Conservation (phyloP, 1,284 basidiomycete genomes). For the Ceratobasidium sp. region DNA sequence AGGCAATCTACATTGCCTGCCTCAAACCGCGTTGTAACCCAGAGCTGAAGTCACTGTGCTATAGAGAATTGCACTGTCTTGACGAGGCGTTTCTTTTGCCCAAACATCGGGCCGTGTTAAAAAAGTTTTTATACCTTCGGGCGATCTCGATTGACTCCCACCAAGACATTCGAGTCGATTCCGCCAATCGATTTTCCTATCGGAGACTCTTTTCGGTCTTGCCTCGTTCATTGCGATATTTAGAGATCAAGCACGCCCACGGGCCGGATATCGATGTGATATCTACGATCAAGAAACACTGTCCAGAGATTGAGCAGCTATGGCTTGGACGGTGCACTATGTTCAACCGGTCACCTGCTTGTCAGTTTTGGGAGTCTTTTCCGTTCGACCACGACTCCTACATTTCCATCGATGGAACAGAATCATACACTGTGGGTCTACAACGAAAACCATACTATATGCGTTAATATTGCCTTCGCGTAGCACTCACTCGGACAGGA, state of each 20-base stretch:
- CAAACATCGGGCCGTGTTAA: background rate
- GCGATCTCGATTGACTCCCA: slow-evolving; percentile 6
- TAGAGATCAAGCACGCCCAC: slow-evolving; percentile 10
- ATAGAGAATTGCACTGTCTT: slow-evolving; percentile 31
- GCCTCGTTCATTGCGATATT: slow-evolving; percentile 20
- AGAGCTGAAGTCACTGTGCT: no score
- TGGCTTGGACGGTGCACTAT: slow-evolving; percentile 33
- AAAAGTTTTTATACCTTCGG: background rate
- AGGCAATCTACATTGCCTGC: background rate
- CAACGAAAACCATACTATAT: background rate
- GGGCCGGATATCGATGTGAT: slow-evolving; percentile 27
- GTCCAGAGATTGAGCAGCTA: slow-evolving; percentile 13
- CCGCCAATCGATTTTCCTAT: slow-evolving; percentile 11
- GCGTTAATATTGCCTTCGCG: background rate
- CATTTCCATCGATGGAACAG: slow-evolving; percentile 28
- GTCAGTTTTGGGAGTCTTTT: slow-evolving; percentile 31
- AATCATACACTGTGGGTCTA: slow-evolving; percentile 9
- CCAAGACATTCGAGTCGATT: slow-evolving; percentile 1
- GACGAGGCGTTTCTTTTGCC: slow-evolving; percentile 6
- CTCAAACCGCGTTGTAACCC: background rate
- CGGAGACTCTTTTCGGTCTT: background rate
- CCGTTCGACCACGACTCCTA: slow-evolving; percentile 39
- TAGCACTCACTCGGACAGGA: slow-evolving; percentile 20
- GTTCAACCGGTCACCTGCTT: slow-evolving; percentile 36
- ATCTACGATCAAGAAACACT: background rate